Conservation (phyloP, 2,329 filamentous ascomycete genomes). For the Botrytis elliptica region DNA sequence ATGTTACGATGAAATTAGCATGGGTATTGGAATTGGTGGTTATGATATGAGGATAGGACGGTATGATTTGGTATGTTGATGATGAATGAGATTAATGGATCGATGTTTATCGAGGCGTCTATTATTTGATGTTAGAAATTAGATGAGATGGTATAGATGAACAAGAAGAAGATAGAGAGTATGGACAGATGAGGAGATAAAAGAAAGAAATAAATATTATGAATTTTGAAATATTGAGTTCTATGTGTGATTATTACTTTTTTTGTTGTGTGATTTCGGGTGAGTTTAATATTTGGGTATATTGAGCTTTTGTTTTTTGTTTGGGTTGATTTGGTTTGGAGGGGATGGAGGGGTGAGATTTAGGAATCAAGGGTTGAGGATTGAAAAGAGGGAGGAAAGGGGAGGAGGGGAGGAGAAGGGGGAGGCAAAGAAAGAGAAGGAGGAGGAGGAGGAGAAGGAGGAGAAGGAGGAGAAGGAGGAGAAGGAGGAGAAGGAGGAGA, state of each 20-base stretch:
- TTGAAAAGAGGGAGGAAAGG: no score
- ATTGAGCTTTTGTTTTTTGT: not conserved
- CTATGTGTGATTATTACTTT: no score
- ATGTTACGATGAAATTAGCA: not conserved
- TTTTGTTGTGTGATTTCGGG: not conserved
- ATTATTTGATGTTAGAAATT: not conserved
- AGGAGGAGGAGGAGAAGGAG: no score
- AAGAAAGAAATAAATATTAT: not conserved
- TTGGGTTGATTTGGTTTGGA: no score
- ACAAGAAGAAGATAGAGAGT: not conserved
- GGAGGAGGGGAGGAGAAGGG: no score
- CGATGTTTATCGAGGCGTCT: not conserved
- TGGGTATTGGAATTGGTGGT: not conserved
- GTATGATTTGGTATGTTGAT: not conserved
- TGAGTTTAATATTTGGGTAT: not conserved
- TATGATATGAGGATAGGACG: constrained; percentile 1
- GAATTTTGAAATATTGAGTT: no score
- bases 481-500: no score
- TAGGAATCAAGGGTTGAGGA: no score
- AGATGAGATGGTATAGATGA: not conserved
- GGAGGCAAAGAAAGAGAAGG: no score
- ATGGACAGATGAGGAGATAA: not conserved
- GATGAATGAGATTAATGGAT: not conserved
- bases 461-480: no score
- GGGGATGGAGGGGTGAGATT: no score